Percentiles rank a stretch among this genome's conserved stretches.
Evolutionary conservation across 352 stramenopile genomes (phyloP).

Genomic region (Thalassiosira hispida): DNA sequence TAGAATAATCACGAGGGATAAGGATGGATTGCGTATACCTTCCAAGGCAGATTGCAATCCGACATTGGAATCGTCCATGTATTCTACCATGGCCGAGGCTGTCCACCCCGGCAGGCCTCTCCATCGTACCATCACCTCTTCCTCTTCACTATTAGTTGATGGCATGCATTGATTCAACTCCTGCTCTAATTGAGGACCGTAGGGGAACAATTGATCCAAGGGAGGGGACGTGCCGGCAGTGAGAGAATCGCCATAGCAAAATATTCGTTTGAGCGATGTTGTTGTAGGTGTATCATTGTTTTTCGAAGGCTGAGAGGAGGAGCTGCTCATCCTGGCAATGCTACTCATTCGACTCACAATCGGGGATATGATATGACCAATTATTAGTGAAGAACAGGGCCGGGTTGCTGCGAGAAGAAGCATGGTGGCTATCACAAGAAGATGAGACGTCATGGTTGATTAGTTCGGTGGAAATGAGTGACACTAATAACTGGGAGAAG

Average conservation of each 20-base stretch:
- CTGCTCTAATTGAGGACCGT: conserved; percentile 65
- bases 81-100: conserved; percentile 54
- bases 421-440: too few species aligned
- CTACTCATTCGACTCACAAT: too few species aligned
- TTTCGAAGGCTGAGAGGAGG: too few species aligned
- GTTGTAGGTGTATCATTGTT: not conserved
- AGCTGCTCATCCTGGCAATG: too few species aligned
- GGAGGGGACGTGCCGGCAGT: conserved; percentile 65
- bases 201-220: conserved; percentile 51
- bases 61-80: conserved; percentile 33
- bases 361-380: too few species aligned
- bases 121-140: conserved; percentile 52
- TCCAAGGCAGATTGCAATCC: conserved; percentile 49
- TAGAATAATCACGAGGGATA: conserved; percentile 65
- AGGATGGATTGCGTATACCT: conserved; percentile 39
- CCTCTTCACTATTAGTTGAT: not conserved
- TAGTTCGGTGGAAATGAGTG: too few species aligned
- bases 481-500: too few species aligned
- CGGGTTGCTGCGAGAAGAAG: too few species aligned
- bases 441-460: too few species aligned
- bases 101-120: conserved; percentile 71
- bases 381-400: too few species aligned
- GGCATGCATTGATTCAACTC: conserved; percentile 35
- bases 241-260: conserved; percentile 76
- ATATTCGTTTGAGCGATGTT: conserved; percentile 46